Evolutionary conservation across 306 rosid species (phyloP).

Genomic region (Dalbergia cochinchinensis): DNA sequence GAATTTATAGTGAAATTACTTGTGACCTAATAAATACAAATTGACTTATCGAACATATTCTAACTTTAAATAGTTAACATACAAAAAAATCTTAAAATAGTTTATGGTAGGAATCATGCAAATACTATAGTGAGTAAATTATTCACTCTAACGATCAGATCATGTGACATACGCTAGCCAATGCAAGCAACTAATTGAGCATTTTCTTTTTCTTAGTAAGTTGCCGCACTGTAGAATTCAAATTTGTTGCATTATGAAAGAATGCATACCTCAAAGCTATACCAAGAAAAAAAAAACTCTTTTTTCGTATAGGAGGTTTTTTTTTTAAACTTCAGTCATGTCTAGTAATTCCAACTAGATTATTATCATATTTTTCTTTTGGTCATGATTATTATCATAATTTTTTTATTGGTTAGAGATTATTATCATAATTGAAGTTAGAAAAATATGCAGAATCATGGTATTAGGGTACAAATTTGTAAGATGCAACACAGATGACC

Average conservation of each 20-base stretch:
- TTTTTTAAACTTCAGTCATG: not conserved
- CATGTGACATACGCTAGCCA: conserved; percentile 45
- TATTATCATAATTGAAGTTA: not conserved
- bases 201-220: not conserved
- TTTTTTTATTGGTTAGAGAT: too few relatives aligned
- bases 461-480: not conserved
- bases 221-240: not conserved
- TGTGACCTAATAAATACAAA: conserved; percentile 2
- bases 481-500: too few relatives aligned
- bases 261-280: not conserved
- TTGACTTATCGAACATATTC: not conserved
- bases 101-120: conserved; percentile 18
- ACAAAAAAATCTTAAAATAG: not conserved
- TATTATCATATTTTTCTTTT: not conserved
- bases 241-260: not conserved
- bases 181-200: conserved; percentile 12
- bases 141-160: conserved; percentile 48
- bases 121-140: not conserved
- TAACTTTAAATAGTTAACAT: not conserved
- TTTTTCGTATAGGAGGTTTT: not conserved
- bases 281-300: not conserved
- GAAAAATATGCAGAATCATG: not conserved
- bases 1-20: conserved; percentile 7
- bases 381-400: too few relatives aligned
- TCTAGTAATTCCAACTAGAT: not conserved